Base-by-base conservation (phyloP, 768 basidiomycete species). In the Multifurca ochricompacta region DNA sequence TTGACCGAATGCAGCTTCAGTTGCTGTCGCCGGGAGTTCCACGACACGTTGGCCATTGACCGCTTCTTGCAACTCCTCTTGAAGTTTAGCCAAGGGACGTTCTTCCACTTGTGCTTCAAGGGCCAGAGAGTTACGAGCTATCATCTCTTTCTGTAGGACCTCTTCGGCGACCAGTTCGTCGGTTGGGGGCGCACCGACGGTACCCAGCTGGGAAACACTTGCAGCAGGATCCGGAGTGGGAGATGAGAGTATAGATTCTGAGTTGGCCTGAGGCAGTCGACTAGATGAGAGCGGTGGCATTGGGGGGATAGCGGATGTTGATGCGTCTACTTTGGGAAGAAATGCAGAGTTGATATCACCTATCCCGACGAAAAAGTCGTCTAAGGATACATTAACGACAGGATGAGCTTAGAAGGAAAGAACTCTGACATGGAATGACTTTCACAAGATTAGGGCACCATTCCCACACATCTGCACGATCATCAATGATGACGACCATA, bases 401-500 rank as follows among this genome's bases (percentile, higher is more conserved):
- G 57, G 47, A 18, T 19, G 25, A 49, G 28, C 47, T 27, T 5
- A 48, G 34, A 9, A 19, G 41, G 44, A 37, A n/a, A 52, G 28
- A 10, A n/a, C 67, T 71, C 83, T 60, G 58, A 94, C 94, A 99
- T 51, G 95, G 95, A 21, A 97, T 81, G 54, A 98, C 95, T 74
- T 97, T 95, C 66, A 98, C 79, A 35, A 99, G 76, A 69, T 99
- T 97, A 2, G 94, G 92, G 64, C 89, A 89, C 81, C 92, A 92
- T 64, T 92, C 90, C 96, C 96, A 99, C 30, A 99, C 95, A 66
- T 99, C 96, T 3, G 91, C 87, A 23, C 96, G 84, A 71, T 99
- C 96, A 69, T 99, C 96, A 54, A 99, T 98, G 62, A 99, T 89
- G 61, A 98, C 95, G 1, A 98, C 95, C 95, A 96, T 99, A 23